These are phyloP conservation scores for Schrenkiella parvula DNA, from an alignment of 345 rosid species.

Conservation along the genomic window DNA sequence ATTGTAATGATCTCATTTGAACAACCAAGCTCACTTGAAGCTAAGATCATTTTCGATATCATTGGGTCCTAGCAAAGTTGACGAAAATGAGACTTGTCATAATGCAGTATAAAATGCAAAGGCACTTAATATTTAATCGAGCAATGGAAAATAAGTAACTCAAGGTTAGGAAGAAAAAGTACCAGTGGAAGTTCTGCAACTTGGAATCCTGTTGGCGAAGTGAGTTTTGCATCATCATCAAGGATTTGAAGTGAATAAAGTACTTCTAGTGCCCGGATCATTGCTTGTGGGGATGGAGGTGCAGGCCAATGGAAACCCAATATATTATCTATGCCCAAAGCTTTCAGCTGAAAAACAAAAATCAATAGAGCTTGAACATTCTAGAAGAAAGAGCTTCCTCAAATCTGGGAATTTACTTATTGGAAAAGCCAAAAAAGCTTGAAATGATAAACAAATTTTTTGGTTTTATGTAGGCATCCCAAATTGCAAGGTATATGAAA, in stretches of 20 bases:
- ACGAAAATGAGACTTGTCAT: background rate
- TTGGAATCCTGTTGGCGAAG: conserved; percentile 95
- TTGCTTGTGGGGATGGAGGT: conserved; percentile 86
- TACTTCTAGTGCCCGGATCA: conserved; percentile 91
- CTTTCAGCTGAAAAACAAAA: conserved; percentile 58
- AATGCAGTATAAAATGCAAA: background rate
- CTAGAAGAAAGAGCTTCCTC: conserved; percentile 5
- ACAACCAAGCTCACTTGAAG: conserved; percentile 88
- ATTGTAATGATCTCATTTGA: conserved; percentile 83
- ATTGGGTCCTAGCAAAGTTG: conserved; percentile 66
- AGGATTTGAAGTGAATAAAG: conserved; percentile 88
- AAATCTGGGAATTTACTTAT: background rate
- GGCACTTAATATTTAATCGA: background rate
- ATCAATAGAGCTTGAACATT: background rate
- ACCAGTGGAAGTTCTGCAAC: conserved; percentile 96
- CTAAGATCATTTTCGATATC: conserved; percentile 90
- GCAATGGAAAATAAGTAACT: background rate
- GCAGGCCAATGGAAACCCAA: conserved; percentile 95
- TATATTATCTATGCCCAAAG: conserved; percentile 92
- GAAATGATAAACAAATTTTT: background rate
- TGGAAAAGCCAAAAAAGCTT: background rate
- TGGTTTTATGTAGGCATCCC: background rate
- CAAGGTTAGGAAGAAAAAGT: background rate
- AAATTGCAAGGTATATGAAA: background rate
- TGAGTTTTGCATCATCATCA: conserved; percentile 96